Conservation (phyloP, 2,329 filamentous ascomycete species). For the Aspergillus unguis region DNA sequence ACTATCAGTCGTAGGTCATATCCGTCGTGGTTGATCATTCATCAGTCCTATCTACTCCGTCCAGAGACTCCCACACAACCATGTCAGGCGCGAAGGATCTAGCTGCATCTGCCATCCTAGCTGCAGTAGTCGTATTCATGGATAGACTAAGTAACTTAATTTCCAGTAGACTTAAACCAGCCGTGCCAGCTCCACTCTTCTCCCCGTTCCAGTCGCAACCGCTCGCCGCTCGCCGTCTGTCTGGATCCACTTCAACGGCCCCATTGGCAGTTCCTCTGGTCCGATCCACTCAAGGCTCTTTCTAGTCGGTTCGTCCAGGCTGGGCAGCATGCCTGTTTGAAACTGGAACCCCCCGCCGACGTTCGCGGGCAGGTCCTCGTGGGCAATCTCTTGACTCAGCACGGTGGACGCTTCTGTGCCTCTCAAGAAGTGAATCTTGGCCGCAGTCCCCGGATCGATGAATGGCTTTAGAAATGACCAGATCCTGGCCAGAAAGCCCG, state of each 20-base stretch:
- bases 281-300: slow-evolving; percentile 7
- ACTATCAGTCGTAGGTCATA: no score
- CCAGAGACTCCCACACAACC: no score
- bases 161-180: neutral
- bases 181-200: slow-evolving; percentile 11
- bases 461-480: slow-evolving; percentile 25
- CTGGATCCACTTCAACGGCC: slow-evolving; percentile 22
- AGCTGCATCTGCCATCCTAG: no score
- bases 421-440: slow-evolving; percentile 11
- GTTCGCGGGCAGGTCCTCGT: slow-evolving; percentile 19
- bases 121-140: no score
- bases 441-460: slow-evolving; percentile 25
- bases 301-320: slow-evolving; percentile 15
- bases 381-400: slow-evolving; percentile 17
- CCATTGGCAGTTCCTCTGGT: slow-evolving; percentile 9
- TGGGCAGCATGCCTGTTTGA: slow-evolving; percentile 20
- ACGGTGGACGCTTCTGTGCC: slow-evolving; percentile 14
- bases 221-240: slow-evolving; percentile 10
- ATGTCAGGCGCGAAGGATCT: neutral
- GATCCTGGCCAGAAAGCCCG: slow-evolving; percentile 22
- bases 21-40: no score
- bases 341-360: slow-evolving; percentile 22
- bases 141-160: no score
- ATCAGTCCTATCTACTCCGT: no score
- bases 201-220: slow-evolving; percentile 21